A percentile compares a stretch with the other conserved stretches of the same genome.
These are phyloP conservation scores for Urochloa ruziziensis DNA, from an alignment of 176 grass and related monocot species.

Conservation along the genomic window DNA sequence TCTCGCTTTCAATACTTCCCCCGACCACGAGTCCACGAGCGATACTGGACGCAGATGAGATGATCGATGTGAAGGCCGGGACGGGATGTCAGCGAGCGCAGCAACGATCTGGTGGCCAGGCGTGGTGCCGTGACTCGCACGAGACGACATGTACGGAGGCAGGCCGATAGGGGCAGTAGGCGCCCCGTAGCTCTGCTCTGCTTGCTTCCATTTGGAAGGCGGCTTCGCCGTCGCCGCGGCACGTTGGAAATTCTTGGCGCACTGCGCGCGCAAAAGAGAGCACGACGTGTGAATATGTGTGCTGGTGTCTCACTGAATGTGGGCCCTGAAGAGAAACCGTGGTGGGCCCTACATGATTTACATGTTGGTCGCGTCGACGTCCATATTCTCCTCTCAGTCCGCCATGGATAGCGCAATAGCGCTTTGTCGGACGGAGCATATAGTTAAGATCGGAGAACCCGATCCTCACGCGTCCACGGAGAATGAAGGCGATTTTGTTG, in stretches of 20 bases:
- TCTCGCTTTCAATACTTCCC: background rate
- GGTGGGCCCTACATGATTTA: too few relatives aligned
- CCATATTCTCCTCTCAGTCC: background rate
- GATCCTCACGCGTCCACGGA: background rate
- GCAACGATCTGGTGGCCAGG: background rate
- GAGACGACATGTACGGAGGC: background rate
- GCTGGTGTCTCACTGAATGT: too few relatives aligned
- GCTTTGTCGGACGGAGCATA: background rate
- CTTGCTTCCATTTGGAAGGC: background rate
- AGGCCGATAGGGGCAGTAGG: too few relatives aligned
- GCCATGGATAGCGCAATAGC: background rate
- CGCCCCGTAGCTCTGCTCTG: background rate
- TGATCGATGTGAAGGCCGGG: background rate
- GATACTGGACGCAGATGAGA: background rate
- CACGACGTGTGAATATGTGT: too few relatives aligned
- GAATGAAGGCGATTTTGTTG: background rate
- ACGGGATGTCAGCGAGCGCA: too few relatives aligned
- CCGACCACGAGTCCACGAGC: background rate
- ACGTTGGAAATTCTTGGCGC: too few relatives aligned
- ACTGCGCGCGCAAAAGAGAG: too few relatives aligned
- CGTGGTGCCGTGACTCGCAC: background rate
- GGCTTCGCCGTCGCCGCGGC: background rate
- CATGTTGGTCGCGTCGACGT: too few relatives aligned
- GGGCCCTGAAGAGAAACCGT: too few relatives aligned
- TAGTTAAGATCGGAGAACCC: background rate